A percentile compares a stretch with the other conserved stretches of the same genome.
phyloP scores from a whole-genome alignment of 139 green algal species.

The Deuterostichococcus epilithicus region DNA sequence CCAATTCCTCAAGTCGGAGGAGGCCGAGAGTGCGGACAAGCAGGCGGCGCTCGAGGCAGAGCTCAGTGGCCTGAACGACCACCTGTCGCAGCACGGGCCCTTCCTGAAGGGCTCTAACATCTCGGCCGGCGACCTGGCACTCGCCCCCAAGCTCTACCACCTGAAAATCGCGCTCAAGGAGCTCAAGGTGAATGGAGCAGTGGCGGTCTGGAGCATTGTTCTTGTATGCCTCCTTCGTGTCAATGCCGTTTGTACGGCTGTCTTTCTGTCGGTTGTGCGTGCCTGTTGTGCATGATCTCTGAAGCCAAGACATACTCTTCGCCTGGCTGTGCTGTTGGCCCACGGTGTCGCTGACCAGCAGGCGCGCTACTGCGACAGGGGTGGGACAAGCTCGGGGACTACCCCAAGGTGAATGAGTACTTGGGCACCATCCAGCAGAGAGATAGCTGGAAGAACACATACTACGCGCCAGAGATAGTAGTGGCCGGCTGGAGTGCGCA shows the following conservation, averaged over 20 bases:
- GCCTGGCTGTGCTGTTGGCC: neutral
- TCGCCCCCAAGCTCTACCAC: conserved; percentile 87
- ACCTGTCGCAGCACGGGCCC: conserved; percentile 38
- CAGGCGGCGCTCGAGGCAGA: conserved; percentile 1
- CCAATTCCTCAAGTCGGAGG: conserved; percentile 46
- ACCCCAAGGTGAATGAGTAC: conserved; percentile 52
- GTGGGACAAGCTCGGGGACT: conserved; percentile 38
- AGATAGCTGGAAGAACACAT: conserved; percentile 59
- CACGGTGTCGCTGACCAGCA: neutral
- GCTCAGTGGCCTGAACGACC: conserved; percentile 35
- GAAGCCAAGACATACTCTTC: neutral
- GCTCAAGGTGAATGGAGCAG: conserved; percentile 22
- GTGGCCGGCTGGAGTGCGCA: conserved; percentile 57
- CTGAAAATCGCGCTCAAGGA: conserved; percentile 23
- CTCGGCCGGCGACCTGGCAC: conserved; percentile 54
- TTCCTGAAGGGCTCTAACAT: conserved; percentile 57
- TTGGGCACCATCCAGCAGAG: conserved; percentile 37
- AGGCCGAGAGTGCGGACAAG: conserved; percentile 46
- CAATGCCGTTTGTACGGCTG: conserved; percentile 10
- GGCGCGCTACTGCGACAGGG: neutral
- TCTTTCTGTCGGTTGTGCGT: neutral
- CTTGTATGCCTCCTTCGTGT: neutral
- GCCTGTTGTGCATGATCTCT: neutral
- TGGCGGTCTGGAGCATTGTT: neutral
- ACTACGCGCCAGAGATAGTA: conserved; percentile 52